Conservation (phyloP, 768 basidiomycete species). For the Tephrocybe sp. region DNA sequence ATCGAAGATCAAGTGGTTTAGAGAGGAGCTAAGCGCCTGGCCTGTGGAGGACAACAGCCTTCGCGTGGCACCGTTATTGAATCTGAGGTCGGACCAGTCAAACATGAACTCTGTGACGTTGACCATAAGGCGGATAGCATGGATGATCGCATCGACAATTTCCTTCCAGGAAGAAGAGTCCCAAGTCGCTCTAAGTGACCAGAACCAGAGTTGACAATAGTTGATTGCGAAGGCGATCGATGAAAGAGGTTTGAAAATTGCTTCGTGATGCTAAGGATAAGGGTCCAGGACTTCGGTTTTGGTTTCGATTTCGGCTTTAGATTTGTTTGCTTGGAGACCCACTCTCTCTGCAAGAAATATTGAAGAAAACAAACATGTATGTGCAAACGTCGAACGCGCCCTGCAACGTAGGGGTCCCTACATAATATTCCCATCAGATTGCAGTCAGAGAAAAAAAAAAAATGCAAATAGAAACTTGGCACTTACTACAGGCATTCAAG, state of each 20-base stretch:
- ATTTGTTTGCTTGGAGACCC: neutral
- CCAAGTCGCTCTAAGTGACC: neutral
- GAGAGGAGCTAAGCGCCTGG: too few species aligned
- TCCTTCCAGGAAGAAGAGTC: constrained; percentile 13
- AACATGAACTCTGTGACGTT: constrained; percentile 30
- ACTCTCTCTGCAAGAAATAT: constrained; percentile 24
- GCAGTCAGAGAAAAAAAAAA: neutral
- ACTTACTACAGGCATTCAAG: constrained; percentile 29
- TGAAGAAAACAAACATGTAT: constrained; percentile 39
- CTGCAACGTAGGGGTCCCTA: constrained; percentile 29
- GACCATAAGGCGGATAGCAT: constrained; percentile 29
- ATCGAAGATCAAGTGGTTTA: constrained; percentile 30
- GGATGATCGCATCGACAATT: constrained; percentile 27
- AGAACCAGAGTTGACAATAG: neutral
- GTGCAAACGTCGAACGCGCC: constrained; percentile 28
- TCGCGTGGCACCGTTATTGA: constrained; percentile 24
- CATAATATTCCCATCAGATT: neutral
- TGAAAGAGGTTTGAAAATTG: neutral
- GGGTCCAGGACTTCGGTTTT: too few species aligned
- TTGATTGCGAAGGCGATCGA: neutral
- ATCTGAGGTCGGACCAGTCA: constrained; percentile 34
- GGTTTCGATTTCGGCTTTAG: neutral
- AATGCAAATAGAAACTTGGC: neutral
- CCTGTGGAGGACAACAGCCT: constrained; percentile 25
- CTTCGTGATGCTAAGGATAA: neutral